phyloP scores from a whole-genome alignment of 2,329 filamentous ascomycete species.

The Aciculosporium take region DNA sequence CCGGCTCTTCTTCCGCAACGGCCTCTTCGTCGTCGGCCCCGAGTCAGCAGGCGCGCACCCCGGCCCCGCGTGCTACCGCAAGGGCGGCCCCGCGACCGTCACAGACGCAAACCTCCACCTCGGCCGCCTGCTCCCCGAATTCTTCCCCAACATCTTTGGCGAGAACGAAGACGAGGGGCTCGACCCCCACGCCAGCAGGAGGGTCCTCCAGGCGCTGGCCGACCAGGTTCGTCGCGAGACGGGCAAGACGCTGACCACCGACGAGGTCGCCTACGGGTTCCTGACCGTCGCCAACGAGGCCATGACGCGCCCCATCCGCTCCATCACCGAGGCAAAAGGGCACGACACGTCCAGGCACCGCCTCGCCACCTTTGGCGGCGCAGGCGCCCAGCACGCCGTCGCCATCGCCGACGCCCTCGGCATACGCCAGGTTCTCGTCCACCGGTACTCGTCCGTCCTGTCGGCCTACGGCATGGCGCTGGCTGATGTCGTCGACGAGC shows the following conservation, averaged over 20 bases:
- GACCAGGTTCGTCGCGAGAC: slow-evolving; percentile 23
- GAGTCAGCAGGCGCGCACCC: slow-evolving; percentile 58
- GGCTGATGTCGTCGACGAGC: slow-evolving; percentile 42
- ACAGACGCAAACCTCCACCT: slow-evolving; percentile 60
- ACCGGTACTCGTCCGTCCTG: slow-evolving; percentile 30
- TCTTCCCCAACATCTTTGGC: slow-evolving; percentile 49
- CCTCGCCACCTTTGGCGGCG: slow-evolving; percentile 23
- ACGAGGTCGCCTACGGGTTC: slow-evolving; percentile 24
- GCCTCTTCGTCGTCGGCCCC: slow-evolving; percentile 58
- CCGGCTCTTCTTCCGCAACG: slow-evolving; percentile 55
- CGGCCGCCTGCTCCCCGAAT: slow-evolving; percentile 44
- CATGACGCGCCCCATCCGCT: slow-evolving; percentile 22
- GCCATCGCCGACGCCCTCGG: slow-evolving; percentile 28
- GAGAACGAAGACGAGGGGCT: slow-evolving; percentile 15
- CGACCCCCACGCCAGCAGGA: slow-evolving; percentile 24
- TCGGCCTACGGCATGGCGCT: slow-evolving; percentile 33
- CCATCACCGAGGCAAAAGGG: slow-evolving; percentile 22
- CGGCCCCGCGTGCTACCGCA: slow-evolving; percentile 60
- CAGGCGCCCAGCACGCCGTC: slow-evolving; percentile 30
- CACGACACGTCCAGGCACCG: slow-evolving; percentile 21
- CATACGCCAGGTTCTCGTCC: slow-evolving; percentile 28
- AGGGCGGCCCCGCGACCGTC: slow-evolving; percentile 55
- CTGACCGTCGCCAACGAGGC: slow-evolving; percentile 22
- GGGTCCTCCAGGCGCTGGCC: slow-evolving; percentile 27
- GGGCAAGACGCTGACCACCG: slow-evolving; percentile 14